Evolutionary conservation across 176 grass and related monocot genomes (phyloP), one percentile per base, ranked within the genome.

Genomic region (Chrysopogon serrulatus): DNA sequence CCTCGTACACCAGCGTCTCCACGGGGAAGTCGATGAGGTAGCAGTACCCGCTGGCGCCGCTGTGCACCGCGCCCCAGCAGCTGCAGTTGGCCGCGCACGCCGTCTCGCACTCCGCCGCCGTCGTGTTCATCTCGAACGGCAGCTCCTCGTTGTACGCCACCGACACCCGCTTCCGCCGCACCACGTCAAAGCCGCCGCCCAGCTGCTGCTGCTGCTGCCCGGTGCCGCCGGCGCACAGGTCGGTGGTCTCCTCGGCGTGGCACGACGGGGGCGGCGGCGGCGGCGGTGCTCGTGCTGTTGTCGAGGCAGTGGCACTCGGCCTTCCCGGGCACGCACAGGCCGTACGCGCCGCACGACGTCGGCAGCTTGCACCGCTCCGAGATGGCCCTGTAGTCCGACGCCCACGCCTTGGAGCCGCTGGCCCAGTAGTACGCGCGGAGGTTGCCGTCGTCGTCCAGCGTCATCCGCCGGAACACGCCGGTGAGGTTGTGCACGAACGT

Each of bases 391-490:
- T 79, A 94, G 79, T 91, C 86, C 31, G 85, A 33, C 42, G 63
- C 51, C 92, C 92, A 94, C 0, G 12, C 79, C 32, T 32, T 85
- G 21, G 78, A 43, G 5, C 4, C 73, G 28, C 5, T 34, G 28
- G 67, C 53, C 92, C 92, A 94, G 71, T 91, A 94, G 83, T 92
- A 94, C 9, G 86, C 89, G 69, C 90, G 78, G 77, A 94, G 78
- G 82, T 92, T 94, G 16, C 92, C 89, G 82, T 94, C 92, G 74
- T 85, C 74, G 0, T 92, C 89, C 24, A 94, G n/a, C 23, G 92
- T 94, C 80, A 92, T 65, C 8, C 92, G 89, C 48, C 85, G 89
- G 76, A 94, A 89, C 4, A 33, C 84, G 37, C 66, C 79, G 12
- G 76, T 65, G 65, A 81, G n/a, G 40, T 76, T 81, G 26, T 68